Evolutionary conservation across 352 stramenopile genomes (phyloP).

Genomic region (Pythium brachiatum): DNA sequence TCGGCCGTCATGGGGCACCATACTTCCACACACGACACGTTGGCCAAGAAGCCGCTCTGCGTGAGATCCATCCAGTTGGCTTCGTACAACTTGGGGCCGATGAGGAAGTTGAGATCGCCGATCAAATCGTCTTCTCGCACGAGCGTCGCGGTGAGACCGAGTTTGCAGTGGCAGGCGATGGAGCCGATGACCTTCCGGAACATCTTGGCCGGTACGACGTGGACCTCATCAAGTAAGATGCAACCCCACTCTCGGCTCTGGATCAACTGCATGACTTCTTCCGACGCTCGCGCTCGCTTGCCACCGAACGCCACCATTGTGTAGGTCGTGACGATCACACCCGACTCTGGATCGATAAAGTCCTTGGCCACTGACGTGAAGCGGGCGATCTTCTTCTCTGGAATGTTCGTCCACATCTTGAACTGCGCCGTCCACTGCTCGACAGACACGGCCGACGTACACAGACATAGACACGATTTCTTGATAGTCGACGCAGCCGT

Average conservation of each 20-base stretch:
- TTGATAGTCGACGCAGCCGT: conserved; percentile 97
- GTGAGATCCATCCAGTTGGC: conserved; percentile 99
- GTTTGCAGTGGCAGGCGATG: conserved; percentile 96
- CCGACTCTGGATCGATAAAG: conserved; percentile 76
- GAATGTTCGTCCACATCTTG: conserved; percentile 96
- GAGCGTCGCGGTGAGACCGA: conserved; percentile 98
- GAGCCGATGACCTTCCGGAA: conserved; percentile 95
- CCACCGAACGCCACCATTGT: conserved; percentile 96
- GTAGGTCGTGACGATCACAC: conserved; percentile 97
- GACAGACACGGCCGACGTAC: conserved; percentile 96
- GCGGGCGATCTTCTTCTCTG: conserved; percentile 81
- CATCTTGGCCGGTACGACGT: conserved; percentile 98
- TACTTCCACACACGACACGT: conserved; percentile 98
- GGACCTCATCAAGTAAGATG: conserved; percentile 96
- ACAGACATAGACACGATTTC: conserved; percentile 97
- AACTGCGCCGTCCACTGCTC: conserved; percentile 99
- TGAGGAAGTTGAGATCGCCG: conserved; percentile 99
- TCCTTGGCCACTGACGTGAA: conserved; percentile 84
- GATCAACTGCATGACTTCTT: conserved; percentile 97
- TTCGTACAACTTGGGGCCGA: conserved; percentile 95
- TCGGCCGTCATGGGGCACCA: conserved; percentile 99
- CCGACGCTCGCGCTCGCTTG: conserved; percentile 88
- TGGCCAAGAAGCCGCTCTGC: conserved; percentile 95
- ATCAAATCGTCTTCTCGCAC: conserved; percentile 99
- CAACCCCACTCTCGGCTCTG: conserved; percentile 98